phyloP scores from a whole-genome alignment of 768 basidiomycete genomes.

The Rhizopogon vinicolor region DNA sequence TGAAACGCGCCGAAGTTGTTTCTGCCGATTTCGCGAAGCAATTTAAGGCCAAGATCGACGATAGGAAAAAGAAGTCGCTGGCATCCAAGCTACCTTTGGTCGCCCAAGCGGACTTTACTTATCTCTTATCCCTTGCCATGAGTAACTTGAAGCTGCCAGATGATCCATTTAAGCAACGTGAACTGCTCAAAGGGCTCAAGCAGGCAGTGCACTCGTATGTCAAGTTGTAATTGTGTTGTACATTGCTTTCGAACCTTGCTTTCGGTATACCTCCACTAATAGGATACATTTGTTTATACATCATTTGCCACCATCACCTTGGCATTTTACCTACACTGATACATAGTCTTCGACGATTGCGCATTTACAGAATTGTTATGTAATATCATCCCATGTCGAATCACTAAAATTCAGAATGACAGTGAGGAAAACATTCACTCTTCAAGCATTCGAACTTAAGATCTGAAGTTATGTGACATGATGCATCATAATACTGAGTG shows the following conservation, averaged over 20 bases:
- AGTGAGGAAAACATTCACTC: no score
- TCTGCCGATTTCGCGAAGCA: conserved; percentile 84
- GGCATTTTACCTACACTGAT: not conserved
- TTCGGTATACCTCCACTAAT: not conserved
- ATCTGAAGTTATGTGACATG: no score
- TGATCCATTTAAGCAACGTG: conserved; percentile 46
- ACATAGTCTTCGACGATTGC: not conserved
- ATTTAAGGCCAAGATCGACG: conserved; percentile 77
- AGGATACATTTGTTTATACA: not conserved
- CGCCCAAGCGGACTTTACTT: conserved; percentile 88
- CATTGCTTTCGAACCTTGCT: not conserved
- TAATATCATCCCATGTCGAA: not conserved
- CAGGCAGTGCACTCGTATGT: conserved; percentile 27
- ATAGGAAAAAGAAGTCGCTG: conserved; percentile 49
- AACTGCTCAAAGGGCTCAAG: conserved; percentile 54
- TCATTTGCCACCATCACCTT: not conserved
- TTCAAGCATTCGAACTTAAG: no score
- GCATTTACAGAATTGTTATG: not conserved
- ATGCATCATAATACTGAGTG: no score
- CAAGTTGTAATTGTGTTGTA: not conserved
- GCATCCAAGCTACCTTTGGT: conserved; percentile 66
- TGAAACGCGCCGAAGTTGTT: conserved; percentile 82
- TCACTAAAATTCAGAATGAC: not conserved
- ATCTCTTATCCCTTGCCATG: conserved; percentile 58
- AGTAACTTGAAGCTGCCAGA: conserved; percentile 50